Conservation (phyloP, 768 basidiomycete species). For the Candolleomyces aberdarensis region DNA sequence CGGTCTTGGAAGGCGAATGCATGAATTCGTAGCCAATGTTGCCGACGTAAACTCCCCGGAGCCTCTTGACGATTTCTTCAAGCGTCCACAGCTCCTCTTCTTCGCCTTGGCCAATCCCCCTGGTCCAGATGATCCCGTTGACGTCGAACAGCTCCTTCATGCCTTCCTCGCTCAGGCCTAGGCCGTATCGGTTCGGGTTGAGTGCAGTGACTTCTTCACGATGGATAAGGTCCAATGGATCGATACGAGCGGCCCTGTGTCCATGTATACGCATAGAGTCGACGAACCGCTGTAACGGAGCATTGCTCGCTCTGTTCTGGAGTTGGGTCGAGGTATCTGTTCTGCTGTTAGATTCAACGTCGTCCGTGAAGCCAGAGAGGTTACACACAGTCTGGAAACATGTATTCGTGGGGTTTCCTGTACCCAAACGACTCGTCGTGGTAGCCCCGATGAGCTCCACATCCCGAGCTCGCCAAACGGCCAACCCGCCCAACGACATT, state of each 20-base stretch:
- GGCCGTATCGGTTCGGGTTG: constrained; percentile 73
- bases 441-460: constrained; percentile 34
- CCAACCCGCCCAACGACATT: not conserved
- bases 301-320: constrained; percentile 66
- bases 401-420: constrained; percentile 58
- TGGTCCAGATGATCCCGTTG: constrained; percentile 80
- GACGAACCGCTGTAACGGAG: constrained; percentile 80
- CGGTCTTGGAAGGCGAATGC: constrained; percentile 84
- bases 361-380: not conserved
- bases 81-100: constrained; percentile 58
- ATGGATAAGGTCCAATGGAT: constrained; percentile 84
- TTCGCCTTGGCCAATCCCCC: constrained; percentile 33
- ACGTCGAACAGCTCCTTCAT: constrained; percentile 55
- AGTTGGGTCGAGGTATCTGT: constrained; percentile 66
- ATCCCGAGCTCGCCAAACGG: not conserved
- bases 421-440: constrained; percentile 83
- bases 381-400: constrained; percentile 69
- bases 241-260: constrained; percentile 81
- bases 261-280: constrained; percentile 86
- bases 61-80: constrained; percentile 63
- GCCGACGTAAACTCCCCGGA: constrained; percentile 76
- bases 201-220: constrained; percentile 79
- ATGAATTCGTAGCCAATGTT: constrained; percentile 91
- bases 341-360: not conserved
- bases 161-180: constrained; percentile 25